Evolutionary conservation across 2,329 filamentous ascomycete species (phyloP).

Genomic region (Fonsecaea erecta): DNA sequence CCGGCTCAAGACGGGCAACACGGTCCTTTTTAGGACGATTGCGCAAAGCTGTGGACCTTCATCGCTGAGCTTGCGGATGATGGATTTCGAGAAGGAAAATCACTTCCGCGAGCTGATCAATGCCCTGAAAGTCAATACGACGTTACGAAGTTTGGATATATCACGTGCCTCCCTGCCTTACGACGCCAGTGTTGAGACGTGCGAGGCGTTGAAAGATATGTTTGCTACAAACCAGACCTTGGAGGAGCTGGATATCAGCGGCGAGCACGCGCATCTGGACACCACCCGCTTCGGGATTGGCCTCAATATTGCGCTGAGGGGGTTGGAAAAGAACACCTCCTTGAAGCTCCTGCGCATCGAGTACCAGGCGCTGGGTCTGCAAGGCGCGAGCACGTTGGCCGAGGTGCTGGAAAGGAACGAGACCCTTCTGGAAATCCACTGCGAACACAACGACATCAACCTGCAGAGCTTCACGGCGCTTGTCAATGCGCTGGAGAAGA

Average conservation of each 20-base stretch:
- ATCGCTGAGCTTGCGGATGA: constrained; percentile 68
- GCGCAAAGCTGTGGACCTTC: constrained; percentile 62
- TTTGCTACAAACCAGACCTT: constrained; percentile 71
- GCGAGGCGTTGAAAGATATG: constrained; percentile 64
- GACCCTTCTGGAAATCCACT: constrained; percentile 68
- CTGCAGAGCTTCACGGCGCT: constrained; percentile 67
- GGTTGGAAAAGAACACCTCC: constrained; percentile 66
- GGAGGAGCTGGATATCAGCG: constrained; percentile 70
- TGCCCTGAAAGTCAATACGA: constrained; percentile 66
- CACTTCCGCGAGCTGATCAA: constrained; percentile 67
- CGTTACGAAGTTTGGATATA: constrained; percentile 68
- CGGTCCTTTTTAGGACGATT: constrained; percentile 50
- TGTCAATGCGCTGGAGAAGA: constrained; percentile 70
- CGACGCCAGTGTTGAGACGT: constrained; percentile 70
- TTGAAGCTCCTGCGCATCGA: constrained; percentile 68
- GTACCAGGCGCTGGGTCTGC: constrained; percentile 70
- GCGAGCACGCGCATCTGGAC: constrained; percentile 73
- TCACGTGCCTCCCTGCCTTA: constrained; percentile 72
- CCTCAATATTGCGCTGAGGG: constrained; percentile 67
- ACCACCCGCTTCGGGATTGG: constrained; percentile 71
- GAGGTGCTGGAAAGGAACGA: constrained; percentile 69
- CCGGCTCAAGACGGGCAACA: constrained; percentile 51
- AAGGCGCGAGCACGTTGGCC: constrained; percentile 70
- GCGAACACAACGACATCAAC: constrained; percentile 70
- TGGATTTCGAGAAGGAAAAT: constrained; percentile 69